A percentile compares a stretch with the other conserved stretches of the same genome.
Conservation (phyloP, 768 basidiomycete genomes). For the Rubroboletus satanas region DNA sequence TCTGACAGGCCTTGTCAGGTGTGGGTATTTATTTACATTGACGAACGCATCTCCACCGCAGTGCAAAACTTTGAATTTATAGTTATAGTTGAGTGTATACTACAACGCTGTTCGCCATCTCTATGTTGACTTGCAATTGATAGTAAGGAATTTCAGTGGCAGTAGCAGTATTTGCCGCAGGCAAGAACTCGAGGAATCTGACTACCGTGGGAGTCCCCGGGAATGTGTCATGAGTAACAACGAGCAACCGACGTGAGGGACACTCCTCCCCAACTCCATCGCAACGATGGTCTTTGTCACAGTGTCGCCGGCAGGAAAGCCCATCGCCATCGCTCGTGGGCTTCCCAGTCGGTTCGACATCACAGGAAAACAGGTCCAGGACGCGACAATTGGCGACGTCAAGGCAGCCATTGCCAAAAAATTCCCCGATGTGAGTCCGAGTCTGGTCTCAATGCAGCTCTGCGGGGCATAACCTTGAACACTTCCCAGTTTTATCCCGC, state of each 20-base stretch:
- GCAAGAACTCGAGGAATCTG: too few relatives aligned
- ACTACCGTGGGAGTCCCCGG: neutral
- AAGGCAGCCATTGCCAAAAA: slow-evolving; percentile 60
- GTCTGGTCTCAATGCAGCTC: neutral
- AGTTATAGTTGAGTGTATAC: too few relatives aligned
- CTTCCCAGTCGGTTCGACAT: slow-evolving; percentile 52
- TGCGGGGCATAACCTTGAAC: neutral
- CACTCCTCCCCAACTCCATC: neutral
- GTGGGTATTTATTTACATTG: too few relatives aligned
- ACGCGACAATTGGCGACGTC: slow-evolving; percentile 62
- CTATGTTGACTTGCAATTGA: too few relatives aligned
- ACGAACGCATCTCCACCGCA: too few relatives aligned
- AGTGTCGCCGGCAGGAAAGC: slow-evolving; percentile 47
- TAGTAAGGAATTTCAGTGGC: too few relatives aligned
- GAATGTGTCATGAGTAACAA: too few relatives aligned
- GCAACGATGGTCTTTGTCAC: slow-evolving; percentile 50
- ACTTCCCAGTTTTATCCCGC: slow-evolving; percentile 56
- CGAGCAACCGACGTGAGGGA: neutral
- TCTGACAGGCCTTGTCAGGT: too few relatives aligned
- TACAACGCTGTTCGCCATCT: too few relatives aligned
- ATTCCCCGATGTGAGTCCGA: slow-evolving; percentile 43
- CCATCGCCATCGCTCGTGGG: slow-evolving; percentile 43
- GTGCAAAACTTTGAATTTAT: too few relatives aligned
- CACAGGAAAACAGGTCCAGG: slow-evolving; percentile 37
- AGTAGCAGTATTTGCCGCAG: too few relatives aligned